A percentile compares a stretch with the other conserved stretches of the same genome.
Evolutionary conservation across 1,284 basidiomycete species (phyloP).

Genomic region (Tilletia caries): DNA sequence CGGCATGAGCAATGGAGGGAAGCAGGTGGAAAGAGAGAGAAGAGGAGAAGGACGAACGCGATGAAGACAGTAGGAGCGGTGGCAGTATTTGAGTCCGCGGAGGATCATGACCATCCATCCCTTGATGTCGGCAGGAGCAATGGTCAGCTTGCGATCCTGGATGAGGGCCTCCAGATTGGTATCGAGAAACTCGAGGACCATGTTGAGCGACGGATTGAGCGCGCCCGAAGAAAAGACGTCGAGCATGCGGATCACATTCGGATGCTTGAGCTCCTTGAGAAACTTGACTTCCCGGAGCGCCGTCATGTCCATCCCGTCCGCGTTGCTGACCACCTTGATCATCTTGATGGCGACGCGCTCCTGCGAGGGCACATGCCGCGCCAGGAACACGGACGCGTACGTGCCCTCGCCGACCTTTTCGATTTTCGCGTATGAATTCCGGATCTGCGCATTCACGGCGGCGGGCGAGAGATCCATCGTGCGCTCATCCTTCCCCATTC

Average conservation of each 20-base stretch:
- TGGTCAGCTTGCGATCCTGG: constrained; percentile 84
- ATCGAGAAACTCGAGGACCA: constrained; percentile 94
- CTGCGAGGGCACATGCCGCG: constrained; percentile 64
- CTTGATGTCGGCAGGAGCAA: constrained; percentile 93
- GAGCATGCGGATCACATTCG: constrained; percentile 90
- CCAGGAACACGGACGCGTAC: constrained; percentile 81
- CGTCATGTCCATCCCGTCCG: constrained; percentile 97
- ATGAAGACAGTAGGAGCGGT: constrained; percentile 88
- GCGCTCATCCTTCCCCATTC: too few species aligned
- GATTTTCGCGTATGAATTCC: constrained; percentile 27
- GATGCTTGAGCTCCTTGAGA: constrained; percentile 85
- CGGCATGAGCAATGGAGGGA: not conserved
- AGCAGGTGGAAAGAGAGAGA: not conserved
- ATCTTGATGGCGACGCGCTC: constrained; percentile 94
- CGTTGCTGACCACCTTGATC: constrained; percentile 61
- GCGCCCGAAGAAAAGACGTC: constrained; percentile 96
- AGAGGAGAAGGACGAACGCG: constrained; percentile 62
- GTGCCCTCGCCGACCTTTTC: constrained; percentile 75
- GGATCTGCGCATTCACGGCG: constrained; percentile 11
- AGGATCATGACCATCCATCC: constrained; percentile 99
- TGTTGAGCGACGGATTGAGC: constrained; percentile 70
- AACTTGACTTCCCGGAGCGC: constrained; percentile 98
- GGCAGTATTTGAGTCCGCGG: constrained; percentile 93
- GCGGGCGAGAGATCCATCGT: constrained; percentile 8
- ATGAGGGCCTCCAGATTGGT: constrained; percentile 98